Conservation (phyloP, 441 rosid genomes). For the Omphalea diandra region DNA sequence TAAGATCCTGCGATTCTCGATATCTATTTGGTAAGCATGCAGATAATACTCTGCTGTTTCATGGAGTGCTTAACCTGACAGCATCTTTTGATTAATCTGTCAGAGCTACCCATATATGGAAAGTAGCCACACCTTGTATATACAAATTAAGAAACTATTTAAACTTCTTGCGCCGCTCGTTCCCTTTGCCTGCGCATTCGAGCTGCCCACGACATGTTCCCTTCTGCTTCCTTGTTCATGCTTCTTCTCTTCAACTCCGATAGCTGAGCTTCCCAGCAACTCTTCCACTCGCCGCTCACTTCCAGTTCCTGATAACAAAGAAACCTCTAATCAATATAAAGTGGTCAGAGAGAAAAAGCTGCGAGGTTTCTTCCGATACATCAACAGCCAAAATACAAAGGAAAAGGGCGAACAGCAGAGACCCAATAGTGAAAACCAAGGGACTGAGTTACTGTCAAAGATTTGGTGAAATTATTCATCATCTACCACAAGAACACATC, state of each 20-base stretch:
- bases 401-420: too few relatives aligned
- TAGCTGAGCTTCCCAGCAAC: conserved; percentile 72
- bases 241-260: conserved; percentile 80
- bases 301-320: conserved; percentile 45
- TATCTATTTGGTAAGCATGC: neutral
- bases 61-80: conserved; percentile 8
- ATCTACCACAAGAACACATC: neutral
- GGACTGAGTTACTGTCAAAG: neutral
- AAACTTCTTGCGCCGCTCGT: conserved; percentile 25
- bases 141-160: conserved; percentile 8
- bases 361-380: too few relatives aligned
- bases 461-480: neutral
- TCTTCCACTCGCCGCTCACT: conserved; percentile 64
- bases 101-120: neutral
- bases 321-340: conserved; percentile 13
- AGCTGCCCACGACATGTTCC: conserved; percentile 91
- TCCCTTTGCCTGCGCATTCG: conserved; percentile 68
- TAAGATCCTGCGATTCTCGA: neutral
- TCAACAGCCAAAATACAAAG: too few relatives aligned
- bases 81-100: neutral
- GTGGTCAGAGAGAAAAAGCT: neutral
- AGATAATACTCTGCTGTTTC: neutral
- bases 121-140: neutral
- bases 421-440: too few relatives aligned
- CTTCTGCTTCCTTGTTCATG: conserved; percentile 45